Percentiles rank a stretch among this genome's conserved stretches.
Evolutionary conservation across 2,329 filamentous ascomycete genomes (phyloP).

Genomic region (Capronia coronata): DNA sequence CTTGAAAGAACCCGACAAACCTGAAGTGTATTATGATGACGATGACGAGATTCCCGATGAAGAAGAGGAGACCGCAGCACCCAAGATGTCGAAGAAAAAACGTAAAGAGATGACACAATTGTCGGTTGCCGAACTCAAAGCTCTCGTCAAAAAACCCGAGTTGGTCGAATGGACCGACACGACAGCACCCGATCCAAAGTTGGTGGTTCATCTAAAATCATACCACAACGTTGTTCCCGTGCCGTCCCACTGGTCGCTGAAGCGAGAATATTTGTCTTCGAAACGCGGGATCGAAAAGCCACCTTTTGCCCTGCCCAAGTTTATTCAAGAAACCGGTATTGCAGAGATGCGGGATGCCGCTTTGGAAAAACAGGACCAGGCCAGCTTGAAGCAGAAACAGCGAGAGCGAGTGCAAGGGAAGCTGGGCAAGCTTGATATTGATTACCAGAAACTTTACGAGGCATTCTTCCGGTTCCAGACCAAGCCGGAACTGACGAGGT

Average conservation of each 20-base stretch:
- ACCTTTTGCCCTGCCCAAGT: conserved; percentile 85
- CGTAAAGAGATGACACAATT: conserved; percentile 85
- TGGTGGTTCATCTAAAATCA: conserved; percentile 90
- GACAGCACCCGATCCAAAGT: conserved; percentile 77
- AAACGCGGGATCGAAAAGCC: conserved; percentile 96
- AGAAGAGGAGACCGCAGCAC: conserved; percentile 60
- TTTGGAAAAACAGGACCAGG: conserved; percentile 88
- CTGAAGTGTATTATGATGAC: conserved; percentile 74
- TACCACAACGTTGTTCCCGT: conserved; percentile 94
- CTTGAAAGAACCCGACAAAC: conserved; percentile 66
- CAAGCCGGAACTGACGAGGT: conserved; percentile 87
- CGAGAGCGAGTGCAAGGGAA: conserved; percentile 89
- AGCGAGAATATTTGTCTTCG: conserved; percentile 93
- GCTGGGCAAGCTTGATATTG: conserved; percentile 95
- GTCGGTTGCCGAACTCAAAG: conserved; percentile 91
- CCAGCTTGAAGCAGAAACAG: conserved; percentile 89
- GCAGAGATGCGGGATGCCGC: conserved; percentile 97
- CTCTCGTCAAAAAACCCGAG: conserved; percentile 82
- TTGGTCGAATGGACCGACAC: conserved; percentile 97
- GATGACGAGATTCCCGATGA: conserved; percentile 82
- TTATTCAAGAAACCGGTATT: conserved; percentile 96
- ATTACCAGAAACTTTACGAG: conserved; percentile 97
- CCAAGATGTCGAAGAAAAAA: conserved; percentile 88
- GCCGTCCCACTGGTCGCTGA: conserved; percentile 87
- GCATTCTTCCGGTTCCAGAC: conserved; percentile 98